A percentile compares a stretch with the other conserved stretches of the same genome.
These are phyloP conservation scores for Globisporangium emineosum DNA, from an alignment of 352 stramenopile species.

Conservation along the genomic window DNA sequence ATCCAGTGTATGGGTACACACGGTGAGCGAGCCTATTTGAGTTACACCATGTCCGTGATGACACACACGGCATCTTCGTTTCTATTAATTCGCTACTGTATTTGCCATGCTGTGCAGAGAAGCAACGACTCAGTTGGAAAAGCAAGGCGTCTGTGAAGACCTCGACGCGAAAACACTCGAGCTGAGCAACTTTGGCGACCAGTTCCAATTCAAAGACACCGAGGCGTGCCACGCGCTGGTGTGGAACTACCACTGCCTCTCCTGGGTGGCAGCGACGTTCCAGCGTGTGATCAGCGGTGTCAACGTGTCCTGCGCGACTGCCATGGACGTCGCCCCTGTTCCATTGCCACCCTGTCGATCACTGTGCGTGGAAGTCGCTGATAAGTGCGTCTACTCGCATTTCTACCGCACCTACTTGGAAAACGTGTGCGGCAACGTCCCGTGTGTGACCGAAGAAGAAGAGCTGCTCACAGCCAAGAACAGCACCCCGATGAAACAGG, in stretches of 20 bases:
- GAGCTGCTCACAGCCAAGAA: constrained; percentile 30
- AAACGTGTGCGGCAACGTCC: constrained; percentile 63
- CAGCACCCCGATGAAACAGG: constrained; percentile 30
- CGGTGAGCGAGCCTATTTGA: too few species aligned
- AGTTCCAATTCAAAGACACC: constrained; percentile 74
- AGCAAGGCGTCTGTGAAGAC: constrained; percentile 74
- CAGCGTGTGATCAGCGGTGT: constrained; percentile 33
- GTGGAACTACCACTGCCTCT: constrained; percentile 77
- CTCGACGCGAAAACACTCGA: constrained; percentile 57
- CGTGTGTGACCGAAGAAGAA: constrained; percentile 51
- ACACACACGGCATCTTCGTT: not conserved
- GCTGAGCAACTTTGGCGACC: constrained; percentile 49
- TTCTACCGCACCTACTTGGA: constrained; percentile 64
- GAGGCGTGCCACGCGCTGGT: constrained; percentile 48
- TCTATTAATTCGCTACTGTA: not conserved
- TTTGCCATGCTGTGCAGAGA: constrained; percentile 27
- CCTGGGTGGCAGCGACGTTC: constrained; percentile 55
- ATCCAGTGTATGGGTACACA: constrained; percentile 65
- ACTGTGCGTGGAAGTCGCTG: constrained; percentile 69
- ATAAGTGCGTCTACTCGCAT: constrained; percentile 75
- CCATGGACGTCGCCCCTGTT: constrained; percentile 8
- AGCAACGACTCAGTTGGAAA: constrained; percentile 50
- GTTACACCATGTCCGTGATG: too few species aligned
- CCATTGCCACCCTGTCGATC: constrained; percentile 65
- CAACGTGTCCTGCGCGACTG: constrained; percentile 30